A percentile compares a stretch with the other conserved stretches of the same genome.
phyloP scores from a whole-genome alignment of 257 asterid species.

The Capsicum rhomboideum region DNA sequence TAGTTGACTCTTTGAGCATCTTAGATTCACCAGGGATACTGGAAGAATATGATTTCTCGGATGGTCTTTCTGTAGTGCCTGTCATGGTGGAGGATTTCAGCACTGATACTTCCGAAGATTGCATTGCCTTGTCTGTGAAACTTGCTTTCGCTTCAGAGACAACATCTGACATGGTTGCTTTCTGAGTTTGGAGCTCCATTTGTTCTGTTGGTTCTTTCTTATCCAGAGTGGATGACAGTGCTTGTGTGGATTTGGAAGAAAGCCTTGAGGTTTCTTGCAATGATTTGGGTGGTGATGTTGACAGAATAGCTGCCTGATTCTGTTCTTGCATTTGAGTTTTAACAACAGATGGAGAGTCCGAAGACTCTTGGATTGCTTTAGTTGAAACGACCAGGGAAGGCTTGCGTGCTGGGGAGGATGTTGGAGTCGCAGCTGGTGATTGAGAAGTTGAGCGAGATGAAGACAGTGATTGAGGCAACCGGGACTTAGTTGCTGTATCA shows the following conservation, averaged over 20 bases:
- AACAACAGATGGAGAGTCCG: conserved; percentile 15
- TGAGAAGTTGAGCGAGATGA: conserved; percentile 27
- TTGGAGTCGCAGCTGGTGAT: conserved; percentile 14
- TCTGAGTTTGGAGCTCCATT: conserved; percentile 16
- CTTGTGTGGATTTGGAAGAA: conserved; percentile 12
- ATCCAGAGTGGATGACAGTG: conserved; percentile 14
- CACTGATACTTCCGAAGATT: conserved; percentile 15
- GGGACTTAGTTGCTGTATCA: neutral
- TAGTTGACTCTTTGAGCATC: neutral
- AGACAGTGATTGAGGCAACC: conserved; percentile 25
- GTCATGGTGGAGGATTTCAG: neutral
- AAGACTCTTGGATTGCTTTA: conserved; percentile 17
- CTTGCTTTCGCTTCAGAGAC: conserved; percentile 1
- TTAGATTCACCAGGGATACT: neutral
- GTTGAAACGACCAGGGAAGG: conserved; percentile 8
- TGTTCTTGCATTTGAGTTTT: conserved; percentile 1
- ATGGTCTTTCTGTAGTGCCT: neutral
- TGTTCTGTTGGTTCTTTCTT: conserved; percentile 1
- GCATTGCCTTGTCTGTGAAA: conserved; percentile 4
- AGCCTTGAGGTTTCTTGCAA: conserved; percentile 11
- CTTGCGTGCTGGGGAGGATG: conserved; percentile 25
- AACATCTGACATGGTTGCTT: conserved; percentile 7
- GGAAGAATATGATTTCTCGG: conserved; percentile 6
- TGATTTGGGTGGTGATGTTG: conserved; percentile 25
- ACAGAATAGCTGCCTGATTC: conserved; percentile 6